phyloP scores from a whole-genome alignment of 768 basidiomycete genomes.

The Boletus subcaerulescens region DNA sequence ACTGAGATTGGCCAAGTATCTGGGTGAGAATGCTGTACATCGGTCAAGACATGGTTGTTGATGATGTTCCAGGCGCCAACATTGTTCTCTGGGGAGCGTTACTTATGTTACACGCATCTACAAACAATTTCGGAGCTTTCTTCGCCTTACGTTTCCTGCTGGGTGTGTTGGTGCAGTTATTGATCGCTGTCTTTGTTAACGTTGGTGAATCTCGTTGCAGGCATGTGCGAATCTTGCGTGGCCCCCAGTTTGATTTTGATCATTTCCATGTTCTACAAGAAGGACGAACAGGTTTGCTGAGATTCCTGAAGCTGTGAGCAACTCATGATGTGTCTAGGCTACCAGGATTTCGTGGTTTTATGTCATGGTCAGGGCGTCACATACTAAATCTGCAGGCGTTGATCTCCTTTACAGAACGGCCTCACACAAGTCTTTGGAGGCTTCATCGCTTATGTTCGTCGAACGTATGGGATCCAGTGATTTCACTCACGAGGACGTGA shows the following conservation, averaged over 20 bases:
- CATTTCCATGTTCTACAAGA: constrained; percentile 63
- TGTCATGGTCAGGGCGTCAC: constrained; percentile 45
- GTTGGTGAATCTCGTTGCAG: constrained; percentile 27
- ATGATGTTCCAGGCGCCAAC: constrained; percentile 42
- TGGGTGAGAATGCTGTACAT: constrained; percentile 38
- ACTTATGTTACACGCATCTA: constrained; percentile 58
- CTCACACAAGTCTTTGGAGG: constrained; percentile 60
- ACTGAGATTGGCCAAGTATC: constrained; percentile 55
- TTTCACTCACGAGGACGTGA: background rate
- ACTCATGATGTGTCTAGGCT: constrained; percentile 35
- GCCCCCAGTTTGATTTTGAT: constrained; percentile 44
- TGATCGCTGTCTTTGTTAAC: background rate
- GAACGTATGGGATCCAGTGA: background rate
- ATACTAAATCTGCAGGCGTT: background rate
- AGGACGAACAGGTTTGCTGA: constrained; percentile 51
- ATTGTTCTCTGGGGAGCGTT: constrained; percentile 58
- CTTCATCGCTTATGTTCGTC: constrained; percentile 56
- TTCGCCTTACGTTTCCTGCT: constrained; percentile 61
- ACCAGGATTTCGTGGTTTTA: constrained; percentile 64
- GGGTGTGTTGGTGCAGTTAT: constrained; percentile 32
- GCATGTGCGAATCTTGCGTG: constrained; percentile 68
- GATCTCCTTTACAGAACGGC: constrained; percentile 44
- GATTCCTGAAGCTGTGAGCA: background rate
- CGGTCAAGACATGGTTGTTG: background rate
- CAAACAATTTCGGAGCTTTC: constrained; percentile 56